phyloP scores from a whole-genome alignment of 352 stramenopile species.

The Phytophthora hibernalis region DNA sequence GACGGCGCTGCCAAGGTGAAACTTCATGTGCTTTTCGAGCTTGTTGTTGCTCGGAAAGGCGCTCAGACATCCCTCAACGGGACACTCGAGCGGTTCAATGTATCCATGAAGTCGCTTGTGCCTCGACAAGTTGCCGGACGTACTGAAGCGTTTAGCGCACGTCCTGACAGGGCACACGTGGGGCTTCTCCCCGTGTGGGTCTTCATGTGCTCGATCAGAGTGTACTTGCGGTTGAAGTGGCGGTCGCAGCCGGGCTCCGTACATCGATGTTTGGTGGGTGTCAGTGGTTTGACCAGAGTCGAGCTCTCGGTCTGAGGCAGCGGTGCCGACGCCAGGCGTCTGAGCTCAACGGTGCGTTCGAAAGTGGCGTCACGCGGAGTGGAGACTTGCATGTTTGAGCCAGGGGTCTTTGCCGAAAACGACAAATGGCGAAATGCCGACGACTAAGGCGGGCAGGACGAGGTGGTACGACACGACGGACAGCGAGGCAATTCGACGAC shows the following conservation, averaged over 20 bases:
- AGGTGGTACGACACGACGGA: conserved; percentile 23
- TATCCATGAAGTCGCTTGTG: conserved; percentile 60
- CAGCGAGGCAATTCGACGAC: conserved; percentile 28
- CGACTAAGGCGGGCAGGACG: conserved; percentile 4
- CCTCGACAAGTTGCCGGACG: conserved; percentile 65
- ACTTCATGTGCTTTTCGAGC: conserved; percentile 54
- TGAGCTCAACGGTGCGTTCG: conserved; percentile 3
- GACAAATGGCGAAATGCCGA: conserved; percentile 20
- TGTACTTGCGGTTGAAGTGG: conserved; percentile 61
- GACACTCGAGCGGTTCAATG: conserved; percentile 40
- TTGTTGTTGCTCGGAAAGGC: conserved; percentile 49
- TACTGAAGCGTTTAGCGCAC: conserved; percentile 63
- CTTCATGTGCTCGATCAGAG: conserved; percentile 65
- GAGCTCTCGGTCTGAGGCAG: conserved; percentile 11
- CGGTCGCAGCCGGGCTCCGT: conserved; percentile 42
- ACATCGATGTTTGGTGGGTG: conserved; percentile 32
- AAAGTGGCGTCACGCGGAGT: conserved; percentile 4
- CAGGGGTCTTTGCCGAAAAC: neutral
- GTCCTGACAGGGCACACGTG: conserved; percentile 46
- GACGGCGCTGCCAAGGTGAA: conserved; percentile 39
- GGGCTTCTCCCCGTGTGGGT: conserved; percentile 65
- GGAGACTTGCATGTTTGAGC: conserved; percentile 24
- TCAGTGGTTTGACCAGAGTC: conserved; percentile 10
- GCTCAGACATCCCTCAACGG: conserved; percentile 34
- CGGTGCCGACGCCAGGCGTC: conserved; percentile 23